Evolutionary conservation across 345 rosid species (phyloP).

Genomic region (Conringia planisiliqua): DNA sequence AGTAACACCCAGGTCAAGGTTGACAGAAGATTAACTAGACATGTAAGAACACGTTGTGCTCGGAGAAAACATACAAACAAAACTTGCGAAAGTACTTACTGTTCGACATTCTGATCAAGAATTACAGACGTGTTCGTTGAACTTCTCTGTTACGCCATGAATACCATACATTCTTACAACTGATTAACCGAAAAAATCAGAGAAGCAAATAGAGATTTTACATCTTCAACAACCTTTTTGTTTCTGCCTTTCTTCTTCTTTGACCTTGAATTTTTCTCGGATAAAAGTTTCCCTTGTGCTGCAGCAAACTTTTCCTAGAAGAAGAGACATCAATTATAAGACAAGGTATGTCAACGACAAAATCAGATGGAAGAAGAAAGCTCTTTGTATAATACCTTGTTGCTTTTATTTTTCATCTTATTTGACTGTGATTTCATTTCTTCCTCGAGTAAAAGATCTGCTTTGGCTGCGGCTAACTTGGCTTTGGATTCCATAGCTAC

Average conservation of each 20-base stretch:
- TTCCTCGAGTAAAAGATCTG: background rate
- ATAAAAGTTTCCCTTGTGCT: no score
- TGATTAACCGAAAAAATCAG: background rate
- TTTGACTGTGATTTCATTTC: background rate
- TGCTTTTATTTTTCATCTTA: conserved; percentile 9
- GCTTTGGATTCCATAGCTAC: background rate
- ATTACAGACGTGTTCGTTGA: background rate
- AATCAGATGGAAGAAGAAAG: no score
- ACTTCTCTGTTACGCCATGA: background rate
- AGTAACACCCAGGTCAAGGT: background rate
- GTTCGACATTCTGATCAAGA: background rate
- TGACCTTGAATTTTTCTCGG: background rate
- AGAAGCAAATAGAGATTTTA: background rate
- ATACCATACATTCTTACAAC: background rate
- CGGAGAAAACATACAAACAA: background rate
- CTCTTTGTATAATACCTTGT: background rate
- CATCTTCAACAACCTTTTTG: background rate
- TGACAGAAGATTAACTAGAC: background rate
- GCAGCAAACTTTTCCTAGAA: no score
- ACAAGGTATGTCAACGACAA: no score
- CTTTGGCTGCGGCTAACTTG: background rate
- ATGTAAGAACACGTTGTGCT: background rate
- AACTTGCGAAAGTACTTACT: background rate
- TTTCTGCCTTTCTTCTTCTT: background rate
- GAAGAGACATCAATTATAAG: no score